Base-by-base conservation (phyloP, 2,329 filamentous ascomycete genomes). In the Bipolaris victoriae region DNA sequence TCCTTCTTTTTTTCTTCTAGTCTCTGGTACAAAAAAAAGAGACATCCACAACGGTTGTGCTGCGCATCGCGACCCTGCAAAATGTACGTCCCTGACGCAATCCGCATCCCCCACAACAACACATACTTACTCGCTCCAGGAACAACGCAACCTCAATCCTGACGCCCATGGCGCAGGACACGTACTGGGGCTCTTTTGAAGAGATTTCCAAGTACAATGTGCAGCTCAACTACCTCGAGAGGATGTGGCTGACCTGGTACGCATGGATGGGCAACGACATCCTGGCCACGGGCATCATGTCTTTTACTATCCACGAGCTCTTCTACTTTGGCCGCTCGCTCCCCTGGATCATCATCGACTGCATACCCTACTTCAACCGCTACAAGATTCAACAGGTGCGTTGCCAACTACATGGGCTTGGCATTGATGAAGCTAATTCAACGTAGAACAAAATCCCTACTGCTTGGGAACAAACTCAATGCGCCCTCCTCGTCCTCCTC, bases 191-290 rank as follows among this genome's bases (percentile, higher is more conserved):
- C 67, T 84, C 87, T 61, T 89, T 86, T 72, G 82, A 87, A 57
- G 83, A 87, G 68, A 84, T 89, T 62, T 83, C 85, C 24, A 84
- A 86, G 65, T 86, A 86, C 83, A 95, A 97, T 85, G 85, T 96
- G 56, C 86, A 92, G 67, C 87, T 99, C 73, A 97, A 92, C 79
- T 83, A 91, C 63, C 81, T 88, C 72, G 95, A 99, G 84, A 88
- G 89, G 74, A 83, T 97, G 66, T 99, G 95, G 95, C 90, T 91
- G 48, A 88, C 92, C 39, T 98, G 92, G 94, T 99, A 99, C 78
- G 86, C 94, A 15, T 99, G 88, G 85, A 97, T 98, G 90, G 91
- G 96, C 78, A 99, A 99, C 77, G 95, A 99, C 80, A 89, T 90
- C 52, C 88, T 99, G 61, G 95, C 95, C 58, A 99, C 95, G 3